Evolutionary conservation across 768 basidiomycete species (phyloP).

Genomic region (Termitomyces eurrhizus): DNA sequence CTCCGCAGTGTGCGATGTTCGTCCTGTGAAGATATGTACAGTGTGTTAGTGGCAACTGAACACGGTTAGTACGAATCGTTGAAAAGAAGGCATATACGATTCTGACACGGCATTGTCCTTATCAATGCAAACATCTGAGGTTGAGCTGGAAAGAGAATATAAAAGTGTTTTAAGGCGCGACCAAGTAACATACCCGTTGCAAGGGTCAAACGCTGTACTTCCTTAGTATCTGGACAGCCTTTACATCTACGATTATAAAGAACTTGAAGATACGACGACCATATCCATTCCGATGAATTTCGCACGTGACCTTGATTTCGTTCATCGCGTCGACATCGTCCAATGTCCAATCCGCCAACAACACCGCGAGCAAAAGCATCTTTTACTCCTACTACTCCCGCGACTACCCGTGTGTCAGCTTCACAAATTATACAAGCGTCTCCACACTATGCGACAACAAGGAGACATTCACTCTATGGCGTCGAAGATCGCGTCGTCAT

Average conservation of each 20-base stretch:
- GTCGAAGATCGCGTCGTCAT: slow-evolving; percentile 95
- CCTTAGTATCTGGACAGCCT: not conserved
- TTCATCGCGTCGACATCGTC: not conserved
- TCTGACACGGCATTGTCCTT: not conserved
- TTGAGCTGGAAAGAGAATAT: not conserved
- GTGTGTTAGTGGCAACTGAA: not conserved
- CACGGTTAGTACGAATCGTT: not conserved
- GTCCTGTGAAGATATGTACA: not conserved
- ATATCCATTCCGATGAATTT: too few species aligned
- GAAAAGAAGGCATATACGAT: not conserved
- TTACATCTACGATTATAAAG: not conserved
- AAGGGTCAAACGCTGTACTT: not conserved
- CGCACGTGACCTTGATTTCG: not conserved
- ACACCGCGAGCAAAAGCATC: slow-evolving; percentile 38
- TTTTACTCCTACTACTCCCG: slow-evolving; percentile 49
- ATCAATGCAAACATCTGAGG: too few species aligned
- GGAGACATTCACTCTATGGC: slow-evolving; percentile 92
- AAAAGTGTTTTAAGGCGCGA: not conserved
- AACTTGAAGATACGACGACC: too few species aligned
- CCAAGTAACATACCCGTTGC: not conserved
- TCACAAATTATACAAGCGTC: slow-evolving; percentile 59
- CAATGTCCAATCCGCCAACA: slow-evolving; percentile 33
- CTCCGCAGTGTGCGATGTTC: not conserved
- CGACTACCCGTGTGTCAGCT: slow-evolving; percentile 45
- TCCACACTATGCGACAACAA: slow-evolving; percentile 80